Evolutionary conservation across 1,284 basidiomycete species (phyloP), one percentile per base, ranked within the genome.

Genomic region (Schizophyllum amplum): DNA sequence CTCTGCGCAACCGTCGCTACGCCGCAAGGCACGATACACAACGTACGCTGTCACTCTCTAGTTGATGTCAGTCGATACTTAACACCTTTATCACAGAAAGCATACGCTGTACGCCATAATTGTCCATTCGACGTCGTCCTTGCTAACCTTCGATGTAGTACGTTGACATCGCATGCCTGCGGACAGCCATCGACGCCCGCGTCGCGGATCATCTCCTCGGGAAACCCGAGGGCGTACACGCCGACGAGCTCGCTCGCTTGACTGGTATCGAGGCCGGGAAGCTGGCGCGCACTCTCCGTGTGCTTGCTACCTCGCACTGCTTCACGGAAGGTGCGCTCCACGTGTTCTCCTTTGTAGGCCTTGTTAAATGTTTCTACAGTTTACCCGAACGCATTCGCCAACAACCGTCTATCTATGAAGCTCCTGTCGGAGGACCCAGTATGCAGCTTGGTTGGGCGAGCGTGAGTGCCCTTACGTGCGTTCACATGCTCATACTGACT

Each of bases 241-340:
- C 70, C 17, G 47, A 59, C 7, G 67, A 70, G 9, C 59, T 74
- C 1, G 60, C 63, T 9, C 50, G 55, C 24, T 60, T 60, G 47
- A 60, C 68, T 13, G 66, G 67, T 1, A 55, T 69, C 1, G 65
- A 71, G 25, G 59, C 63, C 15, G 64, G 57, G 6, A 75, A 73
- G 54, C 64, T 75, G 1, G 67, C 65, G 0, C 65, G 72, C 4
- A 63, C 74, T 26, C 56, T 76, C 46, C 70, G 73, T 1, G 55
- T 71, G 9, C 66, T 76, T 1, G 69, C 70, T 3, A 68, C 71
- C 1, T 70, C 70, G 48, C 72, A 75, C 57, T 66, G 71, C 50
- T 76, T 75, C 55, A 59, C 60, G 15, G 74, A 75, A 67, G 71
- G 72, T 72, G 54, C 20, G 61, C 26, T 17, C 33, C 2, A 9